Conservation (phyloP, 768 basidiomycete species). For the Trametes cubensis region DNA sequence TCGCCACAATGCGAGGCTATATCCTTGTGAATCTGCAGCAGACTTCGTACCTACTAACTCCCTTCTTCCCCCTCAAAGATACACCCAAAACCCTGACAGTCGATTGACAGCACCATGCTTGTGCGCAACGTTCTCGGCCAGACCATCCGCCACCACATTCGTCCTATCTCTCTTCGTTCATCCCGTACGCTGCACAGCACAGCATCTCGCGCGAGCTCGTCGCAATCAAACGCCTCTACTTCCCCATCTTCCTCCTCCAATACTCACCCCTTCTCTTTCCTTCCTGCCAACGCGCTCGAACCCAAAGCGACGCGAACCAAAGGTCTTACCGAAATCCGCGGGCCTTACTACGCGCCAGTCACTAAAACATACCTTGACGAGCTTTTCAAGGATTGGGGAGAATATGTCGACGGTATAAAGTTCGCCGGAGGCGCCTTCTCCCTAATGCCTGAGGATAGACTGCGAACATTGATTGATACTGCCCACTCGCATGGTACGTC, state of each 20-base stretch:
- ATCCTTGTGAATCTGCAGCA: background rate
- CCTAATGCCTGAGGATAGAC: slow-evolving; percentile 44
- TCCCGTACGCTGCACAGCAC: slow-evolving; percentile 7
- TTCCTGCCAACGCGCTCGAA: slow-evolving; percentile 8
- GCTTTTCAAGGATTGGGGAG: slow-evolving; percentile 44
- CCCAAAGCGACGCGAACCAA: slow-evolving; percentile 38
- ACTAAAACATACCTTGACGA: slow-evolving; percentile 46
- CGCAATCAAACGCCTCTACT: background rate
- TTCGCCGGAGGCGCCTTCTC: slow-evolving; percentile 48
- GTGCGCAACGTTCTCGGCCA: slow-evolving; percentile 5
- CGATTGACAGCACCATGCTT: background rate
- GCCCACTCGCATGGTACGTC: slow-evolving; percentile 41
- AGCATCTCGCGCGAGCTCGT: background rate
- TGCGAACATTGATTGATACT: slow-evolving; percentile 43
- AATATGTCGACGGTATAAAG: slow-evolving; percentile 49
- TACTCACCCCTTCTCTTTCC: slow-evolving; percentile 5
- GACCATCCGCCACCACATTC: slow-evolving; percentile 6
- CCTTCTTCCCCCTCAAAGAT: background rate
- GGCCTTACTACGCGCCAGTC: slow-evolving; percentile 48
- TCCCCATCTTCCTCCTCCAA: background rate
- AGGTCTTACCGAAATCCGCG: slow-evolving; percentile 49
- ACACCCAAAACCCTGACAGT: background rate
- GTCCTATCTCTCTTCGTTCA: background rate
- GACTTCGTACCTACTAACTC: background rate
- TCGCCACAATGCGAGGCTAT: background rate